A percentile compares a stretch with the other conserved stretches of the same genome.
These are phyloP conservation scores for Lentinula novae-zelandiae DNA, from an alignment of 1,284 basidiomycete genomes.

Conservation along the genomic window DNA sequence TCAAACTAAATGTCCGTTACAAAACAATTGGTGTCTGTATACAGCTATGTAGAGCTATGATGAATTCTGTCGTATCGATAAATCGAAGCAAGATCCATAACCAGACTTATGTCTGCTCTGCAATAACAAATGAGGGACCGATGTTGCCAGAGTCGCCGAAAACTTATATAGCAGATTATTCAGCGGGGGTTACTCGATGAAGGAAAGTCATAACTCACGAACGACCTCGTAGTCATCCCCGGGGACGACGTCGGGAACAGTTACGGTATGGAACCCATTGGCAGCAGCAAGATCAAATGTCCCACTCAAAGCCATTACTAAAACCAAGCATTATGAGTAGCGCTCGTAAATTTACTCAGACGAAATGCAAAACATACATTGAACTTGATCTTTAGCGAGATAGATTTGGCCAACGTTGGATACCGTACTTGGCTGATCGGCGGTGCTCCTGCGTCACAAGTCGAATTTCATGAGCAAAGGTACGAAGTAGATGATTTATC, in stretches of 20 bases:
- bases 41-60: not conserved
- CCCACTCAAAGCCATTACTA: not conserved
- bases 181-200: not conserved
- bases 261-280: slow-evolving; percentile 7
- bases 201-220: not conserved
- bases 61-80: too few species aligned
- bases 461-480: not conserved
- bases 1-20: not conserved
- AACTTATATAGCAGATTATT: not conserved
- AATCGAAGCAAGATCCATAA: too few species aligned
- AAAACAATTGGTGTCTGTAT: not conserved
- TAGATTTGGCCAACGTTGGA: slow-evolving; percentile 6
- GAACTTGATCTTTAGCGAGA: not conserved
- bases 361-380: not conserved
- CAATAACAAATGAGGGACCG: slow-evolving; percentile 16
- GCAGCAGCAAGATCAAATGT: slow-evolving; percentile 6
- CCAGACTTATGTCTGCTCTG: not conserved
- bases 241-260: slow-evolving; percentile 10
- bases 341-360: not conserved
- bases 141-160: slow-evolving; percentile 27
- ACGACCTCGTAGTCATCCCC: slow-evolving; percentile 3
- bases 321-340: not conserved
- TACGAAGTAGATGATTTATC: not conserved
- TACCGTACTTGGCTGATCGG: slow-evolving; percentile 1
- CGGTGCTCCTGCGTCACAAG: slow-evolving; percentile 7